phyloP scores from a whole-genome alignment of 169 alveolate species.

The Plasmodium yoelii region DNA sequence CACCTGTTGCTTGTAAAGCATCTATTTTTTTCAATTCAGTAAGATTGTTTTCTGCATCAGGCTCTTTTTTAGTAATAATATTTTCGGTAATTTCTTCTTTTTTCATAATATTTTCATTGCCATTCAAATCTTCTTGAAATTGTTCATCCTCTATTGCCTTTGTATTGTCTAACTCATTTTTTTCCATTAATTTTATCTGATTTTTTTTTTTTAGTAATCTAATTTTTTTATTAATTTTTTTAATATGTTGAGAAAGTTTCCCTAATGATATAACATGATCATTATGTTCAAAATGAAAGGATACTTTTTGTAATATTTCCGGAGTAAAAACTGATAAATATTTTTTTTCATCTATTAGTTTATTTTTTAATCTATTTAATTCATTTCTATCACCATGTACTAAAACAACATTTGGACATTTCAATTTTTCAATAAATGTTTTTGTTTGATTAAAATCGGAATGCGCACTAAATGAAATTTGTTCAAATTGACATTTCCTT shows the following conservation, averaged over 20 bases:
- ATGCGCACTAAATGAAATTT: constrained; percentile 96
- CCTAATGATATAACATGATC: constrained; percentile 43
- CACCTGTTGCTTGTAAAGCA: not conserved
- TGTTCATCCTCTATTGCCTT: not conserved
- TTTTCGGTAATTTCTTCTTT: not conserved
- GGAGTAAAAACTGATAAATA: constrained; percentile 82
- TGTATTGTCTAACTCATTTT: not conserved
- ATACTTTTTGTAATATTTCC: constrained; percentile 78
- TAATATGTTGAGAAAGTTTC: constrained; percentile 29
- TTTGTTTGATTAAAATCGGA: constrained; percentile 96
- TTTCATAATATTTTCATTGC: not conserved
- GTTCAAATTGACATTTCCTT: constrained; percentile 93
- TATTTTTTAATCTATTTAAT: constrained; percentile 86
- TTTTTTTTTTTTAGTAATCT: not conserved
- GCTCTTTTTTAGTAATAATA: not conserved
- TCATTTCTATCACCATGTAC: constrained; percentile 98
- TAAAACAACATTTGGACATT: constrained; percentile 95
- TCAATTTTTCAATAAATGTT: constrained; percentile 91
- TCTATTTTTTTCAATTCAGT: not conserved
- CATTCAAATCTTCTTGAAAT: not conserved
- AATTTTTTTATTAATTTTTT: constrained; percentile 10
- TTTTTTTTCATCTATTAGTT: constrained; percentile 80
- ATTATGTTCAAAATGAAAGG: constrained; percentile 71
- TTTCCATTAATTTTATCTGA: not conserved
- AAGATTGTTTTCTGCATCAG: not conserved